Percentiles rank a stretch among this genome's conserved stretches.
Evolutionary conservation across 192 early-diverging fungal genomes (phyloP).

Genomic region (Coemansia guatemalensis): DNA sequence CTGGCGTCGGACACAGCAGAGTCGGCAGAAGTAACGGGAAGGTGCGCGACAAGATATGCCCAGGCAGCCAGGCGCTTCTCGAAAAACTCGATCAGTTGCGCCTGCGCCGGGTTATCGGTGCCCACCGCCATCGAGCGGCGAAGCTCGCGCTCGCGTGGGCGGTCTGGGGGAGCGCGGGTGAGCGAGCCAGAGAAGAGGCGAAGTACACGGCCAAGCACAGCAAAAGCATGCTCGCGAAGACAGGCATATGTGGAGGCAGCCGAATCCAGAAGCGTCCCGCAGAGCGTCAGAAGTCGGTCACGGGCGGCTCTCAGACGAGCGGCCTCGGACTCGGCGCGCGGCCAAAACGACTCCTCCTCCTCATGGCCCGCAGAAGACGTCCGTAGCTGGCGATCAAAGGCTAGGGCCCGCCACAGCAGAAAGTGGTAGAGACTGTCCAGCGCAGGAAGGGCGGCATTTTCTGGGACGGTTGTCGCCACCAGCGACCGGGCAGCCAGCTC

Average conservation of each 20-base stretch:
- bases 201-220: conserved; percentile 25
- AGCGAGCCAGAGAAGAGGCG: conserved; percentile 37
- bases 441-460: conserved; percentile 24
- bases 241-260: conserved; percentile 3
- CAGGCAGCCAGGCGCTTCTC: conserved; percentile 12
- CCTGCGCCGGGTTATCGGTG: background rate
- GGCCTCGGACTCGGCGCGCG: conserved; percentile 1
- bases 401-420: conserved; percentile 41
- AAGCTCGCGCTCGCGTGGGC: background rate
- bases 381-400: conserved; percentile 19
- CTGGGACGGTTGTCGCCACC: conserved; percentile 13
- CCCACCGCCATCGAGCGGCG: conserved; percentile 18
- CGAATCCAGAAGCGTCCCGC: conserved; percentile 23
- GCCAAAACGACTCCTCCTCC: conserved; percentile 4
- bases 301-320: conserved; percentile 18
- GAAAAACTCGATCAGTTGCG: conserved; percentile 25
- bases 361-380: background rate
- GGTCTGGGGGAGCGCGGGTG: conserved; percentile 1
- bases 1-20: background rate
- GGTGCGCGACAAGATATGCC: background rate
- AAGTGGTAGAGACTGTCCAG: conserved; percentile 36
- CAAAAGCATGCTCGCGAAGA: conserved; percentile 42
- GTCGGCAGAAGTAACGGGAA: background rate
- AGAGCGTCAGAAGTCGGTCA: conserved; percentile 19
- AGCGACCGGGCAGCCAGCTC: conserved; percentile 15